Percentiles rank a stretch among this genome's conserved stretches.
Evolutionary conservation across 768 basidiomycete genomes (phyloP).

Genomic region (Lyophyllum semitale): DNA sequence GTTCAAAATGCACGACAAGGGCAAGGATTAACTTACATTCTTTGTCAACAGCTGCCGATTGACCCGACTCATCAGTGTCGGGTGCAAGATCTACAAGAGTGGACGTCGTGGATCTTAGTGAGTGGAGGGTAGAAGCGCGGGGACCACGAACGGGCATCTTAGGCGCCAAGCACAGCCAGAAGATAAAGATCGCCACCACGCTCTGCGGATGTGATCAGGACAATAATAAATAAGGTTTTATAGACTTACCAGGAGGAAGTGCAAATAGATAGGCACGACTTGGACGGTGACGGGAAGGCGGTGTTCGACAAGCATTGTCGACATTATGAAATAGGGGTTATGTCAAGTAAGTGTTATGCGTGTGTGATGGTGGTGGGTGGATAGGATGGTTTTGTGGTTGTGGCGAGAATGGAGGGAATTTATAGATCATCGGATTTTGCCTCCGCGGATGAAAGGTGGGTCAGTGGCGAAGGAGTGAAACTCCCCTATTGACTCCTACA

Average conservation of each 20-base stretch:
- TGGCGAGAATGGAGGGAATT: neutral
- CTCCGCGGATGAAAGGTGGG: neutral
- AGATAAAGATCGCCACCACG: neutral
- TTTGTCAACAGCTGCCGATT: neutral
- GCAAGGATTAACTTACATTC: neutral
- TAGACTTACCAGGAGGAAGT: neutral
- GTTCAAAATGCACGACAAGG: neutral
- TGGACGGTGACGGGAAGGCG: neutral
- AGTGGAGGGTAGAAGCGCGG: neutral
- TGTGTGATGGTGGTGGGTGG: neutral
- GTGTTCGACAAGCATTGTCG: neutral
- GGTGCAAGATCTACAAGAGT: neutral
- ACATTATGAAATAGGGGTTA: neutral
- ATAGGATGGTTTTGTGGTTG: neutral
- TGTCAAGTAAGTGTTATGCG: neutral
- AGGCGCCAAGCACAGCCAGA: neutral
- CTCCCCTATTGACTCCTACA: too few species aligned
- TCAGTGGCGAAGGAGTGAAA: neutral
- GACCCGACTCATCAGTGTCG: neutral
- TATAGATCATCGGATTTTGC: neutral
- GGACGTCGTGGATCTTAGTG: neutral
- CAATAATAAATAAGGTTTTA: neutral
- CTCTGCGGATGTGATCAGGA: neutral
- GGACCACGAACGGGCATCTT: slow-evolving; percentile 1
- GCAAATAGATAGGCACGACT: neutral